A percentile compares a stretch with the other conserved stretches of the same genome.
Conservation (phyloP, 768 basidiomycete species). For the Trametes coccinea region DNA sequence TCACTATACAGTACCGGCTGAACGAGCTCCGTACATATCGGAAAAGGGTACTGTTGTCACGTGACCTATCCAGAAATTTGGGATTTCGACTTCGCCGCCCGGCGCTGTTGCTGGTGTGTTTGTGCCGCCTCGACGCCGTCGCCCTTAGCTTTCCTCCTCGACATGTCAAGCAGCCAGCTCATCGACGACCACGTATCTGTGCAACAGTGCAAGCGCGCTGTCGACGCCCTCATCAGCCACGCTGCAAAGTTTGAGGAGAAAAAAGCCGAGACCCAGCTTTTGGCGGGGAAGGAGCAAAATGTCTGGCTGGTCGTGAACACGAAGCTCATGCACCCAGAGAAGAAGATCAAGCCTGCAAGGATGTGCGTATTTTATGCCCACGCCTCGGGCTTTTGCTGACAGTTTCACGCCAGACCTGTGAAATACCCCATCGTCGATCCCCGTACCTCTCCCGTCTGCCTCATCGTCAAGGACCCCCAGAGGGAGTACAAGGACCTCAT, state of each 20-base stretch:
- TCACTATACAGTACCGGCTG: too few species aligned
- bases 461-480: conserved; percentile 96
- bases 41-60: too few species aligned
- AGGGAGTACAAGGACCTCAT: conserved; percentile 95
- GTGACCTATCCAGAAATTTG: conserved; percentile 4
- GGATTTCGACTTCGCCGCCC: background rate
- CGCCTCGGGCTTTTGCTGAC: background rate
- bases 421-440: conserved; percentile 84
- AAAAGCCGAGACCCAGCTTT: conserved; percentile 70
- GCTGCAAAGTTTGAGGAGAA: conserved; percentile 63
- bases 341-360: conserved; percentile 76
- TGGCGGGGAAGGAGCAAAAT: conserved; percentile 77
- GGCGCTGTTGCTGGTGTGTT: background rate
- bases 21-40: too few species aligned
- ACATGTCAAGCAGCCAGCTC: conserved; percentile 33
- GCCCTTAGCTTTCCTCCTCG: background rate
- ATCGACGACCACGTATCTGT: conserved; percentile 71
- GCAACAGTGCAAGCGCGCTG: conserved; percentile 74
- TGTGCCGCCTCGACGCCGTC: background rate
- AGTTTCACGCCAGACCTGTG: conserved; percentile 53
- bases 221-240: conserved; percentile 76
- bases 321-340: conserved; percentile 75
- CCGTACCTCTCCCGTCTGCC: conserved; percentile 74
- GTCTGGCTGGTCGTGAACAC: conserved; percentile 89
- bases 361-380: conserved; percentile 59